phyloP scores from a whole-genome alignment of 192 early-diverging fungal genomes.

The Coemansia sp. region DNA sequence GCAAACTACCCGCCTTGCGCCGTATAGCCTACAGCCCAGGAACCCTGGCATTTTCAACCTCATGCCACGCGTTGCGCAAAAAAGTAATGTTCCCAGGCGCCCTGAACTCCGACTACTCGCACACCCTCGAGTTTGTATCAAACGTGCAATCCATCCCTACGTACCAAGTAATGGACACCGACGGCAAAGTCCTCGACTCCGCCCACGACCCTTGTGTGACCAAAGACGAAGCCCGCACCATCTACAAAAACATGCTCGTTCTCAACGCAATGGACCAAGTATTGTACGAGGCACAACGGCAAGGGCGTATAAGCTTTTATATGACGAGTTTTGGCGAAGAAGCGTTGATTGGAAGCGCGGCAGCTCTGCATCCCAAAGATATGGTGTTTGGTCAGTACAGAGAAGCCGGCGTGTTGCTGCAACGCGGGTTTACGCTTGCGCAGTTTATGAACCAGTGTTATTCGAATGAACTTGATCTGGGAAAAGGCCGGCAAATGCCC shows the following conservation, averaged over 20 bases:
- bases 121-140: slow-evolving; percentile 62
- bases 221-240: slow-evolving; percentile 69
- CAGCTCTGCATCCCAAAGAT: slow-evolving; percentile 80
- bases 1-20: neutral
- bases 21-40: neutral
- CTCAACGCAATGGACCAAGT: slow-evolving; percentile 92
- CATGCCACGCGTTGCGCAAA: slow-evolving; percentile 23
- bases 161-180: slow-evolving; percentile 89
- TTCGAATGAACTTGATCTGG: slow-evolving; percentile 80
- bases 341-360: slow-evolving; percentile 88
- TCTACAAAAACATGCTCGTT: slow-evolving; percentile 89
- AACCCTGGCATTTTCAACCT: slow-evolving; percentile 16
- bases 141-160: slow-evolving; percentile 74
- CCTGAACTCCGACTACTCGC: slow-evolving; percentile 60
- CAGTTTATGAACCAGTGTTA: slow-evolving; percentile 98
- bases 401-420: slow-evolving; percentile 89
- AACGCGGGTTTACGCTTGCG: slow-evolving; percentile 91
- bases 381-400: slow-evolving; percentile 98
- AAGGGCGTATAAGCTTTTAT: slow-evolving; percentile 97
- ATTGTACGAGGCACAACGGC: slow-evolving; percentile 96
- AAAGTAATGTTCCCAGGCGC: slow-evolving; percentile 70
- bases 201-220: slow-evolving; percentile 65
- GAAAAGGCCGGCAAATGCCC: slow-evolving; percentile 99
- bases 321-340: slow-evolving; percentile 99
- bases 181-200: slow-evolving; percentile 72